Base-by-base conservation (phyloP, 371 early-diverging fungal species). In the Haplosporangium sp. region DNA sequence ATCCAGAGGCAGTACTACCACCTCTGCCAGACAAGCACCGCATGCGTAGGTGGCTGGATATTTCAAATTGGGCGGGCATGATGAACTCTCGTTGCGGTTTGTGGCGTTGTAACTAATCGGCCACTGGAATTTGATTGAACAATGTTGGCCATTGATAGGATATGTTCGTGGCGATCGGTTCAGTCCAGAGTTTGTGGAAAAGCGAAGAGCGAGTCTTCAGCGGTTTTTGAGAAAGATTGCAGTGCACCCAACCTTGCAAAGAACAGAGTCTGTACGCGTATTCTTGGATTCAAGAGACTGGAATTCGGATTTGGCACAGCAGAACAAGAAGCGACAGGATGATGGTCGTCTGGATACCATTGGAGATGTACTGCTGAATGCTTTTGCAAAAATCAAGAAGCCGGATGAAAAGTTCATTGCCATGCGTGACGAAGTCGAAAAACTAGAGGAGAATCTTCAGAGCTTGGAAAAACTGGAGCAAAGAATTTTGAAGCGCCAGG, bases 151-250 rank as follows among this genome's bases (percentile, higher is more conserved):
- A 29, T 29, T 29, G 4, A 14, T 88, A 93, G 95, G 95, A 75
- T 98, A 96, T 71, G 70, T 98, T n/a, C 95, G 96, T 47, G 97
- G 98, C 20, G 95, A 96, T 80, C 85, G 98, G 51, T 98, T 98
- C 82, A 89, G 92, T 74, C 83, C 88, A 13, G 92, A 93, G 46
- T 98, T 98, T 87, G 89, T 97, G 16, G 94, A 94, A 63, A 90
- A 91, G 79, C 84, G 98, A 47, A 80, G 93, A 65, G 84, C 84
- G 54, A 87, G 91, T 54, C 72, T 95, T 62, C 90, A 93, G 81
- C 84, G 93, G 64, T 97, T 95, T 71, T 72, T 97, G 46, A 83
- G 89, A 51, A 91, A 98, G 38, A 83, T 97, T 52, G 87, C 92
- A 6, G 85, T 92, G n/a, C 99, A 98, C 81, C 98, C 98, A n/a